Base-by-base conservation (phyloP, 176 grass and related monocot genomes). In the Guadua angustifolia region DNA sequence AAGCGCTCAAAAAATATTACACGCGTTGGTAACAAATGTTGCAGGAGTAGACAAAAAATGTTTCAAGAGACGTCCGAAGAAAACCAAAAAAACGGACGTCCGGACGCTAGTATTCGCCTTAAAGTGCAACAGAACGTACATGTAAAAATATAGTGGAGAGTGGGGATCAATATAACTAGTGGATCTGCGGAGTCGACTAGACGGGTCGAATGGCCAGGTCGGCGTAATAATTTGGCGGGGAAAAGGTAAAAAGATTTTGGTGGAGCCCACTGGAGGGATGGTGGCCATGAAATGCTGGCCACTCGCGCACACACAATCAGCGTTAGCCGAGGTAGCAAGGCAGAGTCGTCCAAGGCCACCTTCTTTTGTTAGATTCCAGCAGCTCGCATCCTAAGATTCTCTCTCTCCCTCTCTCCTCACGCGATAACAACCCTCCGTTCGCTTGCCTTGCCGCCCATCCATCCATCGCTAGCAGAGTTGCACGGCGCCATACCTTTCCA, bases 291-390 rank as follows among this genome's bases (percentile, higher is more conserved):
- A 8, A 6, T 55, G 1, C 52, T 21, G 6, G 52, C 52, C 52
- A 53, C 6, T 19, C 17, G 16, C 50, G 17, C 43, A 1, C 46
- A 51, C 50, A 18, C 53, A 56, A 0, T 56, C 6, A 56, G 52
- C 17, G 17, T 56, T 56, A 59, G 56, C 21, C 55, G 3, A n/a
- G 21, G 8, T 9, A n/a, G 8, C 19, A n/a, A n/a, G 16, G 50
- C 16, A 18, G 52, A 9, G 52, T 8, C 7, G 53, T 57, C 53
- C 7, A 57, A 57, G 55, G 19, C 21, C 73, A 43, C 53, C 74
- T 39, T 60, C 74, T 43, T 61, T 61, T 77, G 74, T 45, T 61
- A 77, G 36, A 61, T 78, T 63, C 75, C 19, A 46, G 19, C 21
- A 46, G 68, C 40, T 7, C 1, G 12, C 52, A 35, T 44, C 39